Evolutionary conservation across 306 rosid species (phyloP), one percentile per base, ranked within the genome.

Genomic region (Castanopsis chinensis): DNA sequence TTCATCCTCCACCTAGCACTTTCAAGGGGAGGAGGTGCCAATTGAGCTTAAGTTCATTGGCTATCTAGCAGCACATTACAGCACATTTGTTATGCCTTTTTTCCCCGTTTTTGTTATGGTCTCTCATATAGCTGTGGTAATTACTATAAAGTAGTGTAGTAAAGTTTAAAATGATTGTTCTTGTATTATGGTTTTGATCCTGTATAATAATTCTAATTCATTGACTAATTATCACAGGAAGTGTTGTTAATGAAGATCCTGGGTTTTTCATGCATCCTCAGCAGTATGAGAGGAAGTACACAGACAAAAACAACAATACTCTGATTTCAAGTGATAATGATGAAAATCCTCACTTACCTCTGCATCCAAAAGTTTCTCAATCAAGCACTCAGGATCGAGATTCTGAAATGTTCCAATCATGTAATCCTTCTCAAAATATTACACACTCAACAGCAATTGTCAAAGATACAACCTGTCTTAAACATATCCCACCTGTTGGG

Each of bases 201-300:
- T 69, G 73, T 64, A 35, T 59, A 68, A 41, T 69, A 56, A 58
- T 67, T 56, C 18, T 28, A 5, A 10, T 11, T 70, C 23, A 70
- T 41, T 19, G 17, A 23, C 61, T 75, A 56, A 33, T 84, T 21
- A 63, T 81, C 73, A 76, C 81, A 85, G 81, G 80, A 81, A 82
- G 72, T 74, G 80, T 79, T 74, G 72, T 83, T 76, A 80, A 86
- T 73, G 92, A 80, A 82, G 82, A 78, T 79, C 76, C 59, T 77
- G 86, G 80, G 57, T 78, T 83, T 75, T 82, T 88, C 76, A 87
- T 85, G 78, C 59, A 78, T 88, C 82, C 88, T 84, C 88, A 91
- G 69, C 91, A 69, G 71, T 79, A 76, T 57, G 90, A 89, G 78
- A 89, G 80, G 79, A 92, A 79, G 82, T 59, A 49, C 83, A 57